Evolutionary conservation across 2,329 filamentous ascomycete genomes (phyloP).

Genomic region (Proliferodiscus dingleyae): DNA sequence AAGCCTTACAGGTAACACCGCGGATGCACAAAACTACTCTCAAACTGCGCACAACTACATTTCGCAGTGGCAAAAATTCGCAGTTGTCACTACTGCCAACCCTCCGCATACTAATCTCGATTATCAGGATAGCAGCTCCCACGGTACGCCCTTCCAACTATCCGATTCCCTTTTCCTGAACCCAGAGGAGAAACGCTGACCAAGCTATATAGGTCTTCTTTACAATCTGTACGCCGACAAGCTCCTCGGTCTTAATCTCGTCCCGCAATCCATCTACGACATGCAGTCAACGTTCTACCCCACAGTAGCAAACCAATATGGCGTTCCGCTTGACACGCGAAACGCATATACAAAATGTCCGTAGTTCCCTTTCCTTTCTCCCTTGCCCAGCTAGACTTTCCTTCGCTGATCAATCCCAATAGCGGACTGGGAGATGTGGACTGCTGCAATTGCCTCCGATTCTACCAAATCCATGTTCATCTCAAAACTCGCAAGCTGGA

Average conservation of each 20-base stretch:
- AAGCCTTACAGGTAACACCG: slow-evolving; percentile 51
- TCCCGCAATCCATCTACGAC: slow-evolving; percentile 69
- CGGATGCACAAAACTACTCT: slow-evolving; percentile 55
- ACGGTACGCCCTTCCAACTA: slow-evolving; percentile 24
- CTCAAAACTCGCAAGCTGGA: slow-evolving; percentile 65
- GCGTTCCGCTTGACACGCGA: slow-evolving; percentile 75
- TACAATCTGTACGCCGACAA: slow-evolving; percentile 84
- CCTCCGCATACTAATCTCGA: slow-evolving; percentile 69
- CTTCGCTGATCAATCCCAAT: not conserved
- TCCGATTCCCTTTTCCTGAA: too few relatives aligned
- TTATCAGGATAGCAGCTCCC: slow-evolving; percentile 59
- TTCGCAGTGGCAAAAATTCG: slow-evolving; percentile 65
- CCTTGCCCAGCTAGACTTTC: not conserved
- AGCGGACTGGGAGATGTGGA: slow-evolving; percentile 77
- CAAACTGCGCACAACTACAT: slow-evolving; percentile 65
- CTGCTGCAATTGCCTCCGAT: slow-evolving; percentile 65
- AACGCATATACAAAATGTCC: slow-evolving; percentile 73
- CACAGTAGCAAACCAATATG: slow-evolving; percentile 66
- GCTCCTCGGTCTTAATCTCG: slow-evolving; percentile 71
- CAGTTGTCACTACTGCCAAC: slow-evolving; percentile 59
- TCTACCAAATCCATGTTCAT: slow-evolving; percentile 63
- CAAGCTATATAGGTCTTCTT: slow-evolving; percentile 38
- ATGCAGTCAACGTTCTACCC: slow-evolving; percentile 75
- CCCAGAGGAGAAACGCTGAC: too few relatives aligned
- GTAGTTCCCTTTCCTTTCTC: not conserved